Percentiles rank a stretch among this genome's conserved stretches.
Evolutionary conservation across 148 eudicot species (phyloP).

Genomic region (Amaranthus palmeri): DNA sequence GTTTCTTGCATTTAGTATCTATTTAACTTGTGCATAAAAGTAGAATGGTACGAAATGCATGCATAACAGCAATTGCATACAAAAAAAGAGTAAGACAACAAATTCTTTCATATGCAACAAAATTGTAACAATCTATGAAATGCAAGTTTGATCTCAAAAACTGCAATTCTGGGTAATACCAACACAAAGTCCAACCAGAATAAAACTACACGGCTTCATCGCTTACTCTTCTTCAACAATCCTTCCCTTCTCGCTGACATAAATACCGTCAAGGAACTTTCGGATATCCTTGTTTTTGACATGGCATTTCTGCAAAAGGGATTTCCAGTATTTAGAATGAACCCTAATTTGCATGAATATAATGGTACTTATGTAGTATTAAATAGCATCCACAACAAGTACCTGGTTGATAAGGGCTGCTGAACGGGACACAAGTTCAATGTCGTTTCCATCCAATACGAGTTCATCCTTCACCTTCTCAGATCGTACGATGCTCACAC

Average conservation of each 20-base stretch:
- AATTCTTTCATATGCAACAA: neutral
- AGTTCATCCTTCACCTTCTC: constrained; percentile 67
- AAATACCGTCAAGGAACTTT: constrained; percentile 53
- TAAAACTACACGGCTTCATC: constrained; percentile 4
- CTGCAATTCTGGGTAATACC: constrained; percentile 8
- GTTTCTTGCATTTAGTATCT: too few relatives aligned
- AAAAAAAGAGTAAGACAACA: too few relatives aligned
- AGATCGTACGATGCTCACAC: constrained; percentile 46
- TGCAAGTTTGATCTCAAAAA: constrained; percentile 10
- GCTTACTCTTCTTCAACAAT: constrained; percentile 37
- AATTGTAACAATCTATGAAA: constrained; percentile 22
- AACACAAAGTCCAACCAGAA: neutral
- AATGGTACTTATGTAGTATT: too few relatives aligned
- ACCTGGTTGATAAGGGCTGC: constrained; percentile 58
- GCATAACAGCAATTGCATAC: too few relatives aligned
- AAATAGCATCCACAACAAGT: neutral
- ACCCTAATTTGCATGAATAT: neutral
- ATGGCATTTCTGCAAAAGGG: constrained; percentile 43
- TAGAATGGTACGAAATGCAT: too few relatives aligned
- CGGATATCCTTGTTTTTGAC: constrained; percentile 58
- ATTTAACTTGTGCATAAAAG: too few relatives aligned
- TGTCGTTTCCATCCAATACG: constrained; percentile 60
- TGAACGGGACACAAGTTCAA: constrained; percentile 60
- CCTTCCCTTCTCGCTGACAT: constrained; percentile 50
- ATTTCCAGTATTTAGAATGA: neutral